Evolutionary conservation across 2,329 filamentous ascomycete genomes (phyloP), one percentile per base, ranked within the genome.

Genomic region (Penicillium sclerotigenum): DNA sequence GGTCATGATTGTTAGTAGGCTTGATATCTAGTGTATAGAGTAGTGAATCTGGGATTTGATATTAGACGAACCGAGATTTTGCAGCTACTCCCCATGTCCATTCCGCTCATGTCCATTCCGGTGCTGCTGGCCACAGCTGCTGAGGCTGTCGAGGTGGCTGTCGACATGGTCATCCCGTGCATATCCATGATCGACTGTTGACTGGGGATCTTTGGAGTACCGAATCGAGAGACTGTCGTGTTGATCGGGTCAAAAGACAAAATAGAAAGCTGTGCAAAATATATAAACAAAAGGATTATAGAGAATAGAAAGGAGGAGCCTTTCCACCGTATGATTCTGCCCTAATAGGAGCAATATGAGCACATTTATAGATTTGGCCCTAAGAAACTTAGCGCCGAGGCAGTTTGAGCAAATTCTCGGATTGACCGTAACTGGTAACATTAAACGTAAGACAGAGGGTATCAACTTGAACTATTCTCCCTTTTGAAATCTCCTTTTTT

Each of bases 391-490:
- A 31, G 31, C 13, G 36, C n/a, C 13, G 46, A 54, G 52, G 37
- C n/a, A 13, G 46, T 54, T 54, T 54, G 52, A 54, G 52, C 52
- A 50, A 13, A 54, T 54, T 54, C 16, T 50, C 14, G 26, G 22
- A 26, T 28, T 48, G 34, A 9, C 34, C 16, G 47, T 49, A n/a
- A 36, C 31, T 29, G 36, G 13, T 20, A 34, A 43, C 48, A 51
- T 45, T 51, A 34, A 51, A 33, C 48, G 29, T 45, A 49, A 40
- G 36, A 48, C 46, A 52, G n/a, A 52, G 52, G 52, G 52, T 54
- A 54, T 54, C 52, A 54, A 45, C 38, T 28, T 48, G 31, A 26
- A 33, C 43, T 33, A 51, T 51, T 43, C 26, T 51, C 48, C n/a
- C 16, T 28, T 33, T 43, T 46, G 29, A 46, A 34, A 34, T 33